Evolutionary conservation across 768 basidiomycete species (phyloP).

Genomic region (Paxillus involutus): DNA sequence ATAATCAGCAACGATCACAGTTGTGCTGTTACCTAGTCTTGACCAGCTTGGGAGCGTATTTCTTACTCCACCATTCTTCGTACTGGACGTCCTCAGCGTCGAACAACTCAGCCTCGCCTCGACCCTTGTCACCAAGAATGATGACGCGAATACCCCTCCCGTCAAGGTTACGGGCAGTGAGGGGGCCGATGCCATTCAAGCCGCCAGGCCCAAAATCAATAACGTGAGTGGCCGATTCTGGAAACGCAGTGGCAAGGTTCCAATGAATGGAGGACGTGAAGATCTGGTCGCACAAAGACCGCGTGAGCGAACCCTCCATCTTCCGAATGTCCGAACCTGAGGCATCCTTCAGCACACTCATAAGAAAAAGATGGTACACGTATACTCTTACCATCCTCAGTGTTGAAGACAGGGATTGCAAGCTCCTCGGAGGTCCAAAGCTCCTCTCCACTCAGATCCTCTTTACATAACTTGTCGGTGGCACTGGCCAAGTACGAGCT

Average conservation of each 20-base stretch:
- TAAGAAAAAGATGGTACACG: constrained; percentile 15
- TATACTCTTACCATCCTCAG: constrained; percentile 75
- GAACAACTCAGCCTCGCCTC: constrained; percentile 86
- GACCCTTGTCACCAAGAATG: constrained; percentile 87
- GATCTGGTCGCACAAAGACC: constrained; percentile 90
- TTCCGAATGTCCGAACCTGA: constrained; percentile 83
- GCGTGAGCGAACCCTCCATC: constrained; percentile 70
- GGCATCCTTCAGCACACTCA: constrained; percentile 10
- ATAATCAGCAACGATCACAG: background rate
- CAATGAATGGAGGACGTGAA: constrained; percentile 93
- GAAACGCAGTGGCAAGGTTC: constrained; percentile 87
- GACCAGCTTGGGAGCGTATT: constrained; percentile 80
- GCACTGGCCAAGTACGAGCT: constrained; percentile 78
- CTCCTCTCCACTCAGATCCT: constrained; percentile 77
- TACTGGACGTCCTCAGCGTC: constrained; percentile 59
- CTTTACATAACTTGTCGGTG: constrained; percentile 71
- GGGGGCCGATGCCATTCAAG: constrained; percentile 85
- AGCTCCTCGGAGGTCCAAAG: constrained; percentile 72
- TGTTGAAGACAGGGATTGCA: constrained; percentile 85
- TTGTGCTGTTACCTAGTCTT: constrained; percentile 70
- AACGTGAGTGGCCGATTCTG: constrained; percentile 87
- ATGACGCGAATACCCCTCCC: constrained; percentile 92
- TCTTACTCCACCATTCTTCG: constrained; percentile 92
- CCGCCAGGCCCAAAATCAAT: constrained; percentile 98
- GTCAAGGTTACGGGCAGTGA: constrained; percentile 88